Evolutionary conservation across 2,329 filamentous ascomycete genomes (phyloP).

Genomic region (Sporothrix luriei): DNA sequence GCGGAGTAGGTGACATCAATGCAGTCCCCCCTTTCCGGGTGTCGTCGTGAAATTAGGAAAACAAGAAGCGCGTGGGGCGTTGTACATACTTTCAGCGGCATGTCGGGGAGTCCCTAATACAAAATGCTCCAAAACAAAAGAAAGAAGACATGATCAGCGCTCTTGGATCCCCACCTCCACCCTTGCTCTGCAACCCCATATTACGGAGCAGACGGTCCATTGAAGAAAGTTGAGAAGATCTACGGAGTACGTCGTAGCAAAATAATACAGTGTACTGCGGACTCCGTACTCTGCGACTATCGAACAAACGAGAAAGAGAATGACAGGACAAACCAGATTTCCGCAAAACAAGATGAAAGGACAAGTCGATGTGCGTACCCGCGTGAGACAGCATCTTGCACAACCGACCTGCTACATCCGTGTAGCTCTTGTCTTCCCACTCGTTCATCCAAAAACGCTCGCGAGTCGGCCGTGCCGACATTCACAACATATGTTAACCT

Average conservation of each 20-base stretch:
- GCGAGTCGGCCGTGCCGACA: not conserved
- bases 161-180: not conserved
- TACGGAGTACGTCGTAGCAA: no score
- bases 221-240: conserved; percentile 9
- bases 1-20: conserved; percentile 6
- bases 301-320: not conserved
- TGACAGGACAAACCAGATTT: not conserved
- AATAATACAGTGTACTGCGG: not conserved
- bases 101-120: not conserved
- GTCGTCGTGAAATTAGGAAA: conserved; percentile 11
- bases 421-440: no score
- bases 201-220: conserved; percentile 12
- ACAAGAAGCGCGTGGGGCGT: not conserved
- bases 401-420: not conserved
- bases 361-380: not conserved
- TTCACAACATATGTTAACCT: not conserved
- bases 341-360: not conserved
- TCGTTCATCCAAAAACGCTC: not conserved
- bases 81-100: not conserved
- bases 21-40: not conserved
- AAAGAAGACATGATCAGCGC: not conserved
- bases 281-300: not conserved
- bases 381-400: not conserved
- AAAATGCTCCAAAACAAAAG: not conserved
- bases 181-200: conserved; percentile 8